phyloP scores from a whole-genome alignment of 2,329 filamentous ascomycete genomes.

The Botrytis sinoallii region DNA sequence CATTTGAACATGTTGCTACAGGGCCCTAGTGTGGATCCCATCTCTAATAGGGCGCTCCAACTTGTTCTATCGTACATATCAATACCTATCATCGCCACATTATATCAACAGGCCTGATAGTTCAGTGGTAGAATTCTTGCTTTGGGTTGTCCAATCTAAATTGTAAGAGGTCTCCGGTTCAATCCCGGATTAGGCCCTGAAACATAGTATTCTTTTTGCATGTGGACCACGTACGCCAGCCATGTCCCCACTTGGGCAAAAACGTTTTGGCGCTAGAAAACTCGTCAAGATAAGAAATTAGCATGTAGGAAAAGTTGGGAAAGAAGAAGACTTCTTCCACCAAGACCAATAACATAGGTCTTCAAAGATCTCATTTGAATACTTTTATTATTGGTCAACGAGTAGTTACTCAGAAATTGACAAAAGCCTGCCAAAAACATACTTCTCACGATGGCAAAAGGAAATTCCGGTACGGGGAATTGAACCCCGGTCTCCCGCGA shows the following conservation, averaged over 20 bases:
- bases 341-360: background rate
- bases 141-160: background rate
- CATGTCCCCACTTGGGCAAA: background rate
- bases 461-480: background rate
- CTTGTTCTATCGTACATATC: background rate
- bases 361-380: background rate
- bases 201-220: background rate
- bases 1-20: background rate
- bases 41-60: background rate
- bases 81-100: rapidly evolving
- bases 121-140: slow-evolving; percentile 16
- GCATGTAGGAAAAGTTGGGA: background rate
- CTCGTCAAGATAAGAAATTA: background rate
- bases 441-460: background rate
- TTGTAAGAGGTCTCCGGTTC: slow-evolving; percentile 15
- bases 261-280: background rate
- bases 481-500: slow-evolving; percentile 12
- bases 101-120: background rate
- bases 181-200: background rate
- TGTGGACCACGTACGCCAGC: no score
- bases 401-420: background rate
- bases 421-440: no score
- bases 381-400: background rate
- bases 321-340: no score
- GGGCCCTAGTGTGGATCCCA: background rate